These are phyloP conservation scores for Coleophoma crateriformis DNA, from an alignment of 2,329 filamentous ascomycete species.

Conservation along the genomic window DNA sequence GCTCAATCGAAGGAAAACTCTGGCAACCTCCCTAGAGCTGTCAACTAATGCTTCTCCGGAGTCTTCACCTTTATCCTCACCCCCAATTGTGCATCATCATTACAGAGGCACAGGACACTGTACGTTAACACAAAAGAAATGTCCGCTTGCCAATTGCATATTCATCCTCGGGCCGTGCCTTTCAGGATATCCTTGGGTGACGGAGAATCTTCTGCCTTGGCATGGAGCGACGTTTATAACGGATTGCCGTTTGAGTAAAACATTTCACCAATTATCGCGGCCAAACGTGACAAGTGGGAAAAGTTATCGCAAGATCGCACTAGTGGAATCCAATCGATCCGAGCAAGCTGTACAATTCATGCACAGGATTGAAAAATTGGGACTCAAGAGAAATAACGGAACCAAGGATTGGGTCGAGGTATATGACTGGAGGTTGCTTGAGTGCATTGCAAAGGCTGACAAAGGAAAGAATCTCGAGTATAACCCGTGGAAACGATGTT, in stretches of 20 bases:
- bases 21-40: too few relatives aligned
- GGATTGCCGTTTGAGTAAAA: slow-evolving; percentile 5
- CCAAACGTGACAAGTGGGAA: slow-evolving; percentile 10
- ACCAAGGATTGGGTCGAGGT: slow-evolving; percentile 25
- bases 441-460: slow-evolving; percentile 35
- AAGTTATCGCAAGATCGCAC: slow-evolving; percentile 22
- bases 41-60: too few relatives aligned
- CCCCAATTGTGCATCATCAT: neutral
- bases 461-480: slow-evolving; percentile 23
- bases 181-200: slow-evolving; percentile 9
- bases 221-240: slow-evolving; percentile 15
- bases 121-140: slow-evolving; percentile 3
- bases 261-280: slow-evolving; percentile 8
- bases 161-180: slow-evolving; percentile 22
- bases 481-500: slow-evolving; percentile 10
- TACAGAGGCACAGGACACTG: neutral
- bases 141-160: slow-evolving; percentile 12
- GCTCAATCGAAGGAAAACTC: too few relatives aligned
- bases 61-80: neutral
- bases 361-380: slow-evolving; percentile 15
- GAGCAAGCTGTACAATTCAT: slow-evolving; percentile 26
- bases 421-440: slow-evolving; percentile 34
- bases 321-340: slow-evolving; percentile 27
- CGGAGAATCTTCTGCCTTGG: slow-evolving; percentile 13
- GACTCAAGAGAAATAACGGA: slow-evolving; percentile 16